Evolutionary conservation across 2,329 filamentous ascomycete genomes (phyloP).

Genomic region (Rutstroemia sp.): DNA sequence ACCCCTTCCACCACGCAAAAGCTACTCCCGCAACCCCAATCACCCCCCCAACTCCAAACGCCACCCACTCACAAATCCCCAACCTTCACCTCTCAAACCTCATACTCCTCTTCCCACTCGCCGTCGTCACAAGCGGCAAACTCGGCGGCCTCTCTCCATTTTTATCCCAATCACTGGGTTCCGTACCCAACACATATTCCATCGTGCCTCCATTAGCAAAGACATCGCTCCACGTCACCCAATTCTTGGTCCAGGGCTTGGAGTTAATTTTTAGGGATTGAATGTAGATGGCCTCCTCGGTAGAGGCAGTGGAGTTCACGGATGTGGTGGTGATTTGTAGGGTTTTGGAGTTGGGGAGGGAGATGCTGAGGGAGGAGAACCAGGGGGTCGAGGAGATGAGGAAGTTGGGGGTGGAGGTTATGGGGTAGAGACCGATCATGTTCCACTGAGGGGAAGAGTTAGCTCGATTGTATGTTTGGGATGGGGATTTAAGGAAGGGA

Average conservation of each 20-base stretch:
- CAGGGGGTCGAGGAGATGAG: slow-evolving; percentile 57
- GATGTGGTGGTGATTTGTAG: slow-evolving; percentile 32
- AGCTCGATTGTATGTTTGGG: neutral
- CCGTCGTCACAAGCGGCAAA: slow-evolving; percentile 35
- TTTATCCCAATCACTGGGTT: slow-evolving; percentile 39
- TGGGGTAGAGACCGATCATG: slow-evolving; percentile 60
- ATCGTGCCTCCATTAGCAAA: slow-evolving; percentile 56
- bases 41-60: too few species aligned
- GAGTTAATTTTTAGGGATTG: slow-evolving; percentile 61
- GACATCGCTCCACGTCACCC: slow-evolving; percentile 59
- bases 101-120: too few species aligned
- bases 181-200: slow-evolving; percentile 52
- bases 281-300: slow-evolving; percentile 45
- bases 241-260: slow-evolving; percentile 50
- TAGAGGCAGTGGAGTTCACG: neutral
- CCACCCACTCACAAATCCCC: too few species aligned
- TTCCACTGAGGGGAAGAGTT: neutral
- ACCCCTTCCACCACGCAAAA: too few species aligned
- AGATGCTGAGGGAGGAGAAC: slow-evolving; percentile 51
- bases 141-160: slow-evolving; percentile 48
- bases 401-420: slow-evolving; percentile 62
- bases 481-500: neutral
- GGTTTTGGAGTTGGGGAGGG: slow-evolving; percentile 34
- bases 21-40: too few species aligned
- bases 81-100: too few species aligned